These are phyloP conservation scores for Tuber indicum DNA, from an alignment of 495 filamentous ascomycete genomes.

Conservation along the genomic window DNA sequence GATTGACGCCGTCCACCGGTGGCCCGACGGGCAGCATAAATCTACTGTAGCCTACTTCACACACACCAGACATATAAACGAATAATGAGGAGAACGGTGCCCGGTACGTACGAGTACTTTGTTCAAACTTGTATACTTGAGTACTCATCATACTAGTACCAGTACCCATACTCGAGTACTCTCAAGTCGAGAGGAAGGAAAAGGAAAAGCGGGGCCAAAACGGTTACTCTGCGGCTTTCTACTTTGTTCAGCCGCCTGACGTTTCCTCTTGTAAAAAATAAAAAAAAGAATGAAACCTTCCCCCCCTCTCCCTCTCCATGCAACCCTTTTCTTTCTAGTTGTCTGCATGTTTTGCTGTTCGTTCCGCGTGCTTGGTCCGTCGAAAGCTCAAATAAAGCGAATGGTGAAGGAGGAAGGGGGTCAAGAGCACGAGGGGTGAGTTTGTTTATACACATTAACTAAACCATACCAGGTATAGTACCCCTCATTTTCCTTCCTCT, in stretches of 20 bases:
- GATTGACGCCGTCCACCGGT: background rate
- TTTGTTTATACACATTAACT: background rate
- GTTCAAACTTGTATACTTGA: background rate
- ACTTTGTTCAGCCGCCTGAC: conserved; percentile 16
- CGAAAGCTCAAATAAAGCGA: conserved; percentile 4
- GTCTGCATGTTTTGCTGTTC: conserved; percentile 23
- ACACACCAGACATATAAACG: background rate
- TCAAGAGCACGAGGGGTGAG: background rate
- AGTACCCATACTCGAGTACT: too few species aligned
- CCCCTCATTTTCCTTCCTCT: background rate
- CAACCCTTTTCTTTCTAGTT: conserved; percentile 22
- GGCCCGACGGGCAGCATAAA: background rate
- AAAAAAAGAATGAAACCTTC: background rate
- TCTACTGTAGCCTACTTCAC: background rate
- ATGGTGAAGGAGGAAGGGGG: background rate
- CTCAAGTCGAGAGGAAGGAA: background rate
- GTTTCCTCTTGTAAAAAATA: conserved; percentile 26
- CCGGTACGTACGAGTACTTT: background rate
- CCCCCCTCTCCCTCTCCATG: background rate
- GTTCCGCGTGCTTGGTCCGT: conserved; percentile 16
- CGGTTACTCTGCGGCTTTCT: background rate
- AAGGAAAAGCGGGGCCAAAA: background rate
- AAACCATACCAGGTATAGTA: background rate
- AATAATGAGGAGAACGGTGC: background rate
- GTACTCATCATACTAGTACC: background rate